phyloP scores from a whole-genome alignment of 495 filamentous ascomycete species.

The Clavariopsis aquatica region DNA sequence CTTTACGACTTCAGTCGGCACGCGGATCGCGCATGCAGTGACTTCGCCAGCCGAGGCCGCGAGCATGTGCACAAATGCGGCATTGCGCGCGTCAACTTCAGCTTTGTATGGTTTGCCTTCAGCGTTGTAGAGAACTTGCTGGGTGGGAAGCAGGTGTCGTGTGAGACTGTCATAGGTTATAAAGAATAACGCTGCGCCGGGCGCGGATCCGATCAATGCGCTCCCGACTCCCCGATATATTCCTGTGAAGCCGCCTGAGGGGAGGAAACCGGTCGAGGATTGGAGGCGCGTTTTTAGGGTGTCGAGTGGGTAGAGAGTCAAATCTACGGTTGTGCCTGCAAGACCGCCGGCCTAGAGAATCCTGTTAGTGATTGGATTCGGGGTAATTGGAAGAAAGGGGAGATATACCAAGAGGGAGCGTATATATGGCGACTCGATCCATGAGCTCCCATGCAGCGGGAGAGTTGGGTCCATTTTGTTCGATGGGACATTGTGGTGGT shows the following conservation, averaged over 20 bases:
- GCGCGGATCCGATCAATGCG: slow-evolving; percentile 85
- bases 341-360: slow-evolving; percentile 49
- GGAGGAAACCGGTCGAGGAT: slow-evolving; percentile 75
- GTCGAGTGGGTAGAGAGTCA: slow-evolving; percentile 49
- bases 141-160: slow-evolving; percentile 22
- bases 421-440: slow-evolving; percentile 49
- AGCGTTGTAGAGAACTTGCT: slow-evolving; percentile 8
- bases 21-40: slow-evolving; percentile 86
- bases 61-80: slow-evolving; percentile 67
- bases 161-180: slow-evolving; percentile 91
- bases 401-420: slow-evolving; percentile 50
- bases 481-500: background rate
- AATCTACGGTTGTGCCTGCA: slow-evolving; percentile 50
- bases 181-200: slow-evolving; percentile 98
- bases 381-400: slow-evolving; percentile 26
- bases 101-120: slow-evolving; percentile 32
- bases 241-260: slow-evolving; percentile 72
- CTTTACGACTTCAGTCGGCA: slow-evolving; percentile 96
- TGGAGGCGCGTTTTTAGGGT: slow-evolving; percentile 70
- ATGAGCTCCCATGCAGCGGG: slow-evolving; percentile 17
- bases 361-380: slow-evolving; percentile 52
- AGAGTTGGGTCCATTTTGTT: background rate
- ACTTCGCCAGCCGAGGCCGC: slow-evolving; percentile 90
- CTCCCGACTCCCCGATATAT: slow-evolving; percentile 71
- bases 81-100: background rate